Base-by-base conservation (phyloP, 1,139 yeast genomes). In the Citeromyces siamensis region DNA sequence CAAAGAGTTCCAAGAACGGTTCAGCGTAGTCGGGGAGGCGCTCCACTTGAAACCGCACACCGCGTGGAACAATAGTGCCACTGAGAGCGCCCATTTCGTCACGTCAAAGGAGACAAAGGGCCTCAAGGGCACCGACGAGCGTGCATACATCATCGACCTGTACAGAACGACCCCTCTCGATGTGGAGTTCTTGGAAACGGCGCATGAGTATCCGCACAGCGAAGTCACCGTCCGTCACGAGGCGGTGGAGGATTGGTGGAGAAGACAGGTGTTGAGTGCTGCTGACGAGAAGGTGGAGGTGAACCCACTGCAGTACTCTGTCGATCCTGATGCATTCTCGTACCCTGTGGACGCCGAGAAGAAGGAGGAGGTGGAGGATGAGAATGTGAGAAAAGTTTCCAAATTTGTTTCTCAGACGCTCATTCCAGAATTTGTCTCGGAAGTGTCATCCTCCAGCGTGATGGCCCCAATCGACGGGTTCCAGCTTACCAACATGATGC, bases 221-320 rank as follows among this genome's bases (percentile, higher is more conserved):
- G 84, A 85, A 59, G 66, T 82, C 13, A 70, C 82, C 26, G 50
- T 90, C 36, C 77, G 98, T 62, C 78, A 76, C 43, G 97, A 90
- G 60, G 90, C 95, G 9, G 75, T 90, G 37, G 88, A 79, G 48
- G 84, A 78, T 49, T 88, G 95, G 95, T 85, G 94, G 81, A 72
- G 72, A 51, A 59, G 74, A 46, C 74, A 78, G 50, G 69, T 79
- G 7, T 66, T 64, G 21, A 59, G 58, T 37, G 48, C 51, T 20
- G 42, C 50, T 23, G 60, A 55, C 9, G 42, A 46, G 26, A 49
- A 55, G 23, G 61, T 76, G 38, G 65, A 69, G 3, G 64, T 79
- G 43, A 79, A 81, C 35, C 64, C 75, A 32, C 67, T 71, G 38
- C 59, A 65, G 42, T 72, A 71, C 44, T 58, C 73, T 3, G 66